Percentiles rank a stretch among this genome's conserved stretches.
These are phyloP conservation scores for Papilionanthe hybrid DNA, from an alignment of 116 monocot species.

Conservation along the genomic window DNA sequence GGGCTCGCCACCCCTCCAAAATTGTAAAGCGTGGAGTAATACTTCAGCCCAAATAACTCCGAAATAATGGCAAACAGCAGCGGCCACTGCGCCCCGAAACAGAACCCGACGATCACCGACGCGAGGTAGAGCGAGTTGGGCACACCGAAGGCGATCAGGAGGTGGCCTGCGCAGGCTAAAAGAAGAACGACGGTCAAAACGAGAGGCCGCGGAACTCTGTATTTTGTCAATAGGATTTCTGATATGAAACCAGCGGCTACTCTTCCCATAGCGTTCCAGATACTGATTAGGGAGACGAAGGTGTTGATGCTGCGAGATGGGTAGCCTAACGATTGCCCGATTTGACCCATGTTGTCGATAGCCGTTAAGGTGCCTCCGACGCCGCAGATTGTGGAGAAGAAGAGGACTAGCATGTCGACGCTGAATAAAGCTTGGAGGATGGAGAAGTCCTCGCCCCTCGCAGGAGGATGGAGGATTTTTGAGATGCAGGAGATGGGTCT, in stretches of 20 bases:
- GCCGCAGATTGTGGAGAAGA: slow-evolving; percentile 46
- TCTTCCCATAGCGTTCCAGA: slow-evolving; percentile 54
- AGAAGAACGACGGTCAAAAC: slow-evolving; percentile 39
- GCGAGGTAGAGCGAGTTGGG: slow-evolving; percentile 36
- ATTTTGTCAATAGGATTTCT: slow-evolving; percentile 30
- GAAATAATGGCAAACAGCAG: slow-evolving; percentile 54
- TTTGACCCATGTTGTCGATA: slow-evolving; percentile 72
- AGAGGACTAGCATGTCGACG: slow-evolving; percentile 54
- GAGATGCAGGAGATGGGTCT: not conserved
- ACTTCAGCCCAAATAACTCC: slow-evolving; percentile 59
- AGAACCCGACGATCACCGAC: slow-evolving; percentile 52
- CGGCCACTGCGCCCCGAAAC: slow-evolving; percentile 50
- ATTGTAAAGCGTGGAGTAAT: slow-evolving; percentile 60
- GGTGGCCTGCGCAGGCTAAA: slow-evolving; percentile 33
- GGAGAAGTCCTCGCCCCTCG: slow-evolving; percentile 43
- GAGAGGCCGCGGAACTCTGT: slow-evolving; percentile 47
- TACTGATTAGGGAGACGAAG: slow-evolving; percentile 56
- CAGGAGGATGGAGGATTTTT: slow-evolving; percentile 13
- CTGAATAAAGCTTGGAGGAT: slow-evolving; percentile 42
- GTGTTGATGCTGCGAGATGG: slow-evolving; percentile 37
- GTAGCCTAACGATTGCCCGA: slow-evolving; percentile 55
- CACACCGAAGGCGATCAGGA: slow-evolving; percentile 53
- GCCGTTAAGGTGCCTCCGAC: slow-evolving; percentile 59
- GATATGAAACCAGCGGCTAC: slow-evolving; percentile 41
- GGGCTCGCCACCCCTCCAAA: slow-evolving; percentile 50